Conservation (phyloP, 2,329 filamentous ascomycete genomes). For the Fusarium graminum region DNA sequence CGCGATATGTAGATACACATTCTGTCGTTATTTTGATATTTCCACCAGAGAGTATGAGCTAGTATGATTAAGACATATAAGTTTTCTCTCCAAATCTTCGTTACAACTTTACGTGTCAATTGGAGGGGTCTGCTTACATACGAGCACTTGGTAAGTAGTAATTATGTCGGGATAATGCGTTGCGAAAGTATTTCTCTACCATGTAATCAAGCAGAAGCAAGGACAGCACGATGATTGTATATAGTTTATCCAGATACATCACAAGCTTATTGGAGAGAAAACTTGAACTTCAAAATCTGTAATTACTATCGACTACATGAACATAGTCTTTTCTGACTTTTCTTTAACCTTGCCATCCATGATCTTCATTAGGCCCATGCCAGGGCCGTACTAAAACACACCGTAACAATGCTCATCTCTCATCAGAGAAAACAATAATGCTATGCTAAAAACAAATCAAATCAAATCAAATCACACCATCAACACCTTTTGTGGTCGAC, state of each 20-base stretch:
- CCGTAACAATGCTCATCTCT: slow-evolving; percentile 47
- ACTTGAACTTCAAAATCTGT: slow-evolving; percentile 38
- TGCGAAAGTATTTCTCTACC: slow-evolving; percentile 7
- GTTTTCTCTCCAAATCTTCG: not conserved
- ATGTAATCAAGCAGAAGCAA: not conserved
- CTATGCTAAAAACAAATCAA: slow-evolving; percentile 43
- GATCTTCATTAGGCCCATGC: slow-evolving; percentile 43
- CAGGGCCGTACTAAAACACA: slow-evolving; percentile 48
- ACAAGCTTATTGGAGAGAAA: not conserved
- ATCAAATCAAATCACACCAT: slow-evolving; percentile 40
- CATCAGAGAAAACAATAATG: slow-evolving; percentile 42
- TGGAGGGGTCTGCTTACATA: slow-evolving; percentile 1
- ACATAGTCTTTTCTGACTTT: slow-evolving; percentile 48
- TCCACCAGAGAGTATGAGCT: not conserved
- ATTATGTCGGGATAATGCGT: slow-evolving; percentile 6
- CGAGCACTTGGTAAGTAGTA: not conserved
- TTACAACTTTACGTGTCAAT: not conserved
- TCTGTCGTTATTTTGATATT: not conserved
- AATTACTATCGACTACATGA: slow-evolving; percentile 46
- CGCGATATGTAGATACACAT: not conserved
- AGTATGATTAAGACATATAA: not conserved
- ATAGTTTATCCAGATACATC: not conserved
- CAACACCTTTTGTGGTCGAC: slow-evolving; percentile 37
- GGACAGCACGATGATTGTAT: slow-evolving; percentile 7
- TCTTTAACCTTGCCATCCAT: slow-evolving; percentile 48